These are phyloP conservation scores for Naumovozyma baii DNA, from an alignment of 805 yeast species.

Conservation along the genomic window DNA sequence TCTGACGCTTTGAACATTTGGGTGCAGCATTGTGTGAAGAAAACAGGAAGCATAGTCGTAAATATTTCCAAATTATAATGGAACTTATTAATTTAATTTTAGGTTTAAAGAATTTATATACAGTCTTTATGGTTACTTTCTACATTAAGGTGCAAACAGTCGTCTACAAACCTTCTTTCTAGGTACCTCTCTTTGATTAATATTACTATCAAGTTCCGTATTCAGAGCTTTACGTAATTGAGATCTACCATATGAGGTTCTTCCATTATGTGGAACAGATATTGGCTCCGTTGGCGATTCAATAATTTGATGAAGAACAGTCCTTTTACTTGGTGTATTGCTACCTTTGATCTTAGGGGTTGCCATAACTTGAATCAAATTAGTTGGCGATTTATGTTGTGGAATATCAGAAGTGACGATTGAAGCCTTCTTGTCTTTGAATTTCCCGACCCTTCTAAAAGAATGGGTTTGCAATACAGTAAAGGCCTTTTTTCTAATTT, in stretches of 20 bases:
- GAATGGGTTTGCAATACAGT: slow-evolving; percentile 7
- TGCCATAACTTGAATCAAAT: slow-evolving; percentile 22
- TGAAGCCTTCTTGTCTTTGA: slow-evolving; percentile 6
- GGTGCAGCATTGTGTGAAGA: no score
- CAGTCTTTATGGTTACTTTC: no score
- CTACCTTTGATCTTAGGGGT: slow-evolving; percentile 16
- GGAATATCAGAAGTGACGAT: background rate
- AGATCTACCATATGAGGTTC: background rate
- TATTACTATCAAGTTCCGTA: background rate
- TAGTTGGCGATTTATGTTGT: background rate
- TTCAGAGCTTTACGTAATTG: background rate
- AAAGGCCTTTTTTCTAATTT: background rate
- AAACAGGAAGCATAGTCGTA: no score
- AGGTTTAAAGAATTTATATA: no score
- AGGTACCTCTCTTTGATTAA: background rate
- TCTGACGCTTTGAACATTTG: no score
- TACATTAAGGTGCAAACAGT: slow-evolving; percentile 31
- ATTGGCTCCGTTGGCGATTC: slow-evolving; percentile 18
- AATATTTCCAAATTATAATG: no score
- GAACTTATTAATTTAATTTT: no score
- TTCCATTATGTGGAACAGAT: background rate
- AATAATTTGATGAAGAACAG: slow-evolving; percentile 12
- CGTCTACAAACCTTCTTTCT: slow-evolving; percentile 28
- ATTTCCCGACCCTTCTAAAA: slow-evolving; percentile 26
- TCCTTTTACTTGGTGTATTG: slow-evolving; percentile 10